phyloP scores from a whole-genome alignment of 2,329 filamentous ascomycete species.

The Ophiobolus disseminans region DNA sequence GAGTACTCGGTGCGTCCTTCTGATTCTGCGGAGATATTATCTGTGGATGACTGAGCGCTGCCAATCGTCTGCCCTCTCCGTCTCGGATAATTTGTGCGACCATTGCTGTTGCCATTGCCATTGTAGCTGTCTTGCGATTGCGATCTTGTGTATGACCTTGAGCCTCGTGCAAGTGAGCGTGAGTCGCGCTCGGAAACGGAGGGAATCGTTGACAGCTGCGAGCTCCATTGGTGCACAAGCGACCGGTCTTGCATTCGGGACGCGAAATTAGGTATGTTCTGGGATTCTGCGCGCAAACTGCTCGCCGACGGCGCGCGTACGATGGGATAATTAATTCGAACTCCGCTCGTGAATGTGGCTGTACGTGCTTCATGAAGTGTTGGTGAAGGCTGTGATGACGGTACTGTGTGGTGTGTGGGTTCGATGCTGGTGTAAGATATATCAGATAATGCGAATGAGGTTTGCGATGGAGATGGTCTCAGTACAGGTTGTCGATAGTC shows the following conservation, averaged over 20 bases:
- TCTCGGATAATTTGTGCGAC: conserved; percentile 29
- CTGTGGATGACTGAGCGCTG: conserved; percentile 43
- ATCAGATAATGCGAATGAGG: conserved; percentile 48
- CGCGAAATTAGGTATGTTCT: conserved; percentile 41
- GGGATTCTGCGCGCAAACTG: conserved; percentile 46
- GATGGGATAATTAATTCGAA: conserved; percentile 45
- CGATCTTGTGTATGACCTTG: conserved; percentile 41
- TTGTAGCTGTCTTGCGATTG: conserved; percentile 41
- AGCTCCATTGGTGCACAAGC: conserved; percentile 49
- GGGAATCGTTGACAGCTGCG: conserved; percentile 48
- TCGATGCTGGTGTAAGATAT: conserved; percentile 43
- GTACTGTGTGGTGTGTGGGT: conserved; percentile 30
- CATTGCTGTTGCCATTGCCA: conserved; percentile 26
- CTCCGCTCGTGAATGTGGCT: conserved; percentile 43
- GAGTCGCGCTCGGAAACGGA: conserved; percentile 48
- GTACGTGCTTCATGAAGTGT: conserved; percentile 46
- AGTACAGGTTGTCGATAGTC: conserved; percentile 37
- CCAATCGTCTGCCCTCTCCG: conserved; percentile 42
- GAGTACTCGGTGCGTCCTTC: conserved; percentile 40
- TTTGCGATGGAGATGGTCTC: conserved; percentile 36
- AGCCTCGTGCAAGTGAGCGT: conserved; percentile 40
- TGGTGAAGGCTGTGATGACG: conserved; percentile 36
- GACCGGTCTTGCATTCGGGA: conserved; percentile 50
- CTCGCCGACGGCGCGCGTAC: conserved; percentile 46
- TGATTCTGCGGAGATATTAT: conserved; percentile 39